These are phyloP conservation scores for Physaria fendleri DNA, from an alignment of 345 rosid species.

Conservation along the genomic window DNA sequence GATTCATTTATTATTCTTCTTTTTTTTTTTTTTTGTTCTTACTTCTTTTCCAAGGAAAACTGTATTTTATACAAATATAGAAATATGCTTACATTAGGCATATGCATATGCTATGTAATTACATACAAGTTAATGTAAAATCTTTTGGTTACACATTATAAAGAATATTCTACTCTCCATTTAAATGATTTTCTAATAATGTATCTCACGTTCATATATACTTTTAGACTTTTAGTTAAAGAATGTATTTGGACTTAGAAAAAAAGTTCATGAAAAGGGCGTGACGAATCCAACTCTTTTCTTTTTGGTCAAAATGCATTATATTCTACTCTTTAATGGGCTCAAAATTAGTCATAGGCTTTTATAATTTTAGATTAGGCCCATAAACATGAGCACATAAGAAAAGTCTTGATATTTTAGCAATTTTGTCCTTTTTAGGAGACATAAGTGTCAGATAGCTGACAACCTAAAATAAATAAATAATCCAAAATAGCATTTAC, in stretches of 20 bases:
- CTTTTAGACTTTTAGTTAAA: slow-evolving; percentile 3
- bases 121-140: no score
- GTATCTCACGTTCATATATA: slow-evolving; percentile 6
- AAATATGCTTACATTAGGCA: no score
- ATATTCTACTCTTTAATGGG: background rate
- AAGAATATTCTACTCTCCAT: background rate
- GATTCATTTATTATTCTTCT: no score
- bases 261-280: slow-evolving; percentile 15
- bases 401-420: slow-evolving; percentile 14
- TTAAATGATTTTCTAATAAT: background rate
- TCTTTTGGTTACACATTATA: no score
- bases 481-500: background rate
- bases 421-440: slow-evolving; percentile 15
- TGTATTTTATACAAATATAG: no score
- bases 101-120: no score
- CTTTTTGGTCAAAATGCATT: background rate
- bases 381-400: background rate
- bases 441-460: slow-evolving; percentile 26
- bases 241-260: background rate
- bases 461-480: slow-evolving; percentile 9
- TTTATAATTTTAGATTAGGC: background rate
- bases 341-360: background rate
- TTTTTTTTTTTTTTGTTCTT: no score
- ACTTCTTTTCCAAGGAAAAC: no score
- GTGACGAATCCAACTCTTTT: slow-evolving; percentile 9